Percentiles rank a stretch among this genome's conserved stretches.
These are phyloP conservation scores for Trypanosoma platydactyli DNA, from an alignment of 208 protist species.

Conservation along the genomic window DNA sequence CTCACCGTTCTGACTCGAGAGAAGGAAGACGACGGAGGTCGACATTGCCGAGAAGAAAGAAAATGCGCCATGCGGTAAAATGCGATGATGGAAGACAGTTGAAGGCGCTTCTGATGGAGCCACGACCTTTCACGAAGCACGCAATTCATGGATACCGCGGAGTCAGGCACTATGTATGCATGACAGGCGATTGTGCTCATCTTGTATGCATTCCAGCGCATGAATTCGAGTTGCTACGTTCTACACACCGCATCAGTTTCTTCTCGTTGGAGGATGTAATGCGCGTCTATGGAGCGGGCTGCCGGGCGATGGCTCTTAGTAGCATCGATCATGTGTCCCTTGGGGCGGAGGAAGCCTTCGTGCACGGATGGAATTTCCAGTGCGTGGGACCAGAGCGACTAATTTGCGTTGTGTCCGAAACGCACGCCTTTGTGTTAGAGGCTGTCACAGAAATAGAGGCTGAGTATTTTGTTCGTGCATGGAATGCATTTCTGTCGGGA, in stretches of 20 bases:
- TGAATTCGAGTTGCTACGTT: slow-evolving; percentile 30
- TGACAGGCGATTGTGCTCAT: slow-evolving; percentile 47
- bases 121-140: slow-evolving; percentile 54
- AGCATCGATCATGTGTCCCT: slow-evolving; percentile 47
- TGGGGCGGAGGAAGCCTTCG: slow-evolving; percentile 48
- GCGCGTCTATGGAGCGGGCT: slow-evolving; percentile 42
- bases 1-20: not conserved
- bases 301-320: slow-evolving; percentile 33
- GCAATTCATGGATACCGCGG: slow-evolving; percentile 12
- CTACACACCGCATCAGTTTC: not conserved
- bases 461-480: slow-evolving; percentile 32
- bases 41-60: slow-evolving; percentile 1
- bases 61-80: not conserved
- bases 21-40: too few relatives aligned
- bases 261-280: slow-evolving; percentile 25
- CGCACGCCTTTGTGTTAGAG: slow-evolving; percentile 64
- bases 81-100: not conserved
- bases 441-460: slow-evolving; percentile 36
- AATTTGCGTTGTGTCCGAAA: slow-evolving; percentile 50
- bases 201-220: slow-evolving; percentile 45
- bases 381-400: slow-evolving; percentile 37
- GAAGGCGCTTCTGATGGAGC: slow-evolving; percentile 25
- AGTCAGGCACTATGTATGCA: slow-evolving; percentile 48
- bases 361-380: slow-evolving; percentile 23
- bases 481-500: slow-evolving; percentile 25